A percentile compares a stretch with the other conserved stretches of the same genome.
Conservation (phyloP, 2,329 filamentous ascomycete species). For the Paraphaeosphaeria minitans region DNA sequence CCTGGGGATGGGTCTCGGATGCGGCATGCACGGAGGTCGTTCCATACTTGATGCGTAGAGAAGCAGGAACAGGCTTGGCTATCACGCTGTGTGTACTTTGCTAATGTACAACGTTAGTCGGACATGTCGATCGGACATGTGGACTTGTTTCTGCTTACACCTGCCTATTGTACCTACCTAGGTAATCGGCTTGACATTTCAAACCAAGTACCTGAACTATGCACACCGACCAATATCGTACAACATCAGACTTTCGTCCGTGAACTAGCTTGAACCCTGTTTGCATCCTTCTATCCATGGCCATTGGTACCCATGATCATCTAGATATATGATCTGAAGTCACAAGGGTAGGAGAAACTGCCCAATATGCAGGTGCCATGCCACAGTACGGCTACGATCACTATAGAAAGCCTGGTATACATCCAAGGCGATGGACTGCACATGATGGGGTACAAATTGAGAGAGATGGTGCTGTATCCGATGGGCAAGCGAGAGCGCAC, state of each 20-base stretch:
- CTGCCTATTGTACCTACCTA: no score
- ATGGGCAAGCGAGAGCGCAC: background rate
- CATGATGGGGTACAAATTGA: constrained; percentile 5
- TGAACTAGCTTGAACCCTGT: background rate
- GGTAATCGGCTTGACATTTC: background rate
- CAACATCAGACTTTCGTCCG: background rate
- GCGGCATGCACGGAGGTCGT: background rate
- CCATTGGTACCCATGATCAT: no score
- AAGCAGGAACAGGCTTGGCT: background rate
- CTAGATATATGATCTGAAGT: constrained; percentile 11
- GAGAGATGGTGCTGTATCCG: background rate
- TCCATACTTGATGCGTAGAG: background rate
- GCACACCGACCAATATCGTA: background rate
- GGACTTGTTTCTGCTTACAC: background rate
- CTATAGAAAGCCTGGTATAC: constrained; percentile 12
- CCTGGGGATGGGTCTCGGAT: background rate
- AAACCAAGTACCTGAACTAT: background rate
- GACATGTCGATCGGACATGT: background rate
- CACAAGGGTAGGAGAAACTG: constrained; percentile 3
- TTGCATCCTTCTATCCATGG: background rate
- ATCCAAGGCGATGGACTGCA: constrained; percentile 17
- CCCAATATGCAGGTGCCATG: constrained; percentile 13
- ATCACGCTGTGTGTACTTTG: background rate
- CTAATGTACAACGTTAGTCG: background rate
- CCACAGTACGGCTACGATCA: constrained; percentile 14